These are phyloP conservation scores for Ophiostoma sp. DNA, from an alignment of 2,329 filamentous ascomycete species.

Conservation along the genomic window DNA sequence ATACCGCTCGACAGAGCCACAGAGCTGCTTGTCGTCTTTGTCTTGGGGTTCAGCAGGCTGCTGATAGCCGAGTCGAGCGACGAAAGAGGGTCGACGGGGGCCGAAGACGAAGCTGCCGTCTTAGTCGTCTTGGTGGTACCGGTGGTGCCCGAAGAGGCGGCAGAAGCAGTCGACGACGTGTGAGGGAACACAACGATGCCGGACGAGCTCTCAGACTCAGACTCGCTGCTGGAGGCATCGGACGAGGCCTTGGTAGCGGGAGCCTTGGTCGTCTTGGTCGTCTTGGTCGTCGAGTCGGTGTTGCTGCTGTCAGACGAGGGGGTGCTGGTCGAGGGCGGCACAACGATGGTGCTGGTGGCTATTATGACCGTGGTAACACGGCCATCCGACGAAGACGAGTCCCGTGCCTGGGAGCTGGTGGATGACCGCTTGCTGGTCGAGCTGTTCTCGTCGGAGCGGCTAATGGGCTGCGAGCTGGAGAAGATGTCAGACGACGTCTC, in stretches of 20 bases:
- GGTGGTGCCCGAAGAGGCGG: neutral
- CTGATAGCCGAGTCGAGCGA: constrained; percentile 13
- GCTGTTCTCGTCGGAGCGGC: constrained; percentile 8
- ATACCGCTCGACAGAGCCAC: constrained; percentile 22
- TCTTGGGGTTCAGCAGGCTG: constrained; percentile 9
- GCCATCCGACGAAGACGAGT: neutral
- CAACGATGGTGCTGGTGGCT: constrained; percentile 33
- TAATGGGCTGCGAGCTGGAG: constrained; percentile 8
- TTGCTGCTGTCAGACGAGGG: neutral
- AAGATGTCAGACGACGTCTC: constrained; percentile 27
- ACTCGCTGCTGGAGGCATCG: constrained; percentile 27
- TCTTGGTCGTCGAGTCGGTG: constrained; percentile 19
- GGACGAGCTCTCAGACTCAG: constrained; percentile 24
- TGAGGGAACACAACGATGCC: constrained; percentile 25
- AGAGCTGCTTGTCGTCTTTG: neutral
- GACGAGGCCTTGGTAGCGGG: constrained; percentile 4
- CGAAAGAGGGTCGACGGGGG: neutral
- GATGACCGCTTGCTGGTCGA: constrained; percentile 3
- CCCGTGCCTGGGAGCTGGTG: constrained; percentile 16
- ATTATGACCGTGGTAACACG: constrained; percentile 36
- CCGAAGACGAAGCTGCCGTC: neutral
- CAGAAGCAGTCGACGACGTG: neutral
- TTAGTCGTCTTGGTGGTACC: constrained; percentile 8
- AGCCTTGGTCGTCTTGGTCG: constrained; percentile 10
- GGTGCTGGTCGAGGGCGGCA: constrained; percentile 26